Conservation (phyloP, 495 filamentous ascomycete species). For the Penicillium daleae region DNA sequence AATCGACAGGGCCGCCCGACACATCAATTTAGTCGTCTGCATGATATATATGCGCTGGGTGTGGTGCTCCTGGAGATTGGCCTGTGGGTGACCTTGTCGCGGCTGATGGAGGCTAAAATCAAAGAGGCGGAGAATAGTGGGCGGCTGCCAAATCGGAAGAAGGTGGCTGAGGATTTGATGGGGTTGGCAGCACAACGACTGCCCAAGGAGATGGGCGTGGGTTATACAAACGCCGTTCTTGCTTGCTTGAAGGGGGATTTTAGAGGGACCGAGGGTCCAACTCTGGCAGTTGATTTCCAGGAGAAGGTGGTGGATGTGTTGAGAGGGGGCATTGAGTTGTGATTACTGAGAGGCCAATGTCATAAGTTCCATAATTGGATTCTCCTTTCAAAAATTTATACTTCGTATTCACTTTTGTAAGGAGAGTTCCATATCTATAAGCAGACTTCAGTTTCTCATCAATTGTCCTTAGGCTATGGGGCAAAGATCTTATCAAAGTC, state of each 20-base stretch:
- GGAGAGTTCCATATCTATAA: too few relatives aligned
- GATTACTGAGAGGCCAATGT: too few relatives aligned
- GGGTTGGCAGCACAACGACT: constrained; percentile 9
- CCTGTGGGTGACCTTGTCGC: constrained; percentile 32
- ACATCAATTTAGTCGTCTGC: constrained; percentile 29
- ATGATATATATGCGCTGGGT: constrained; percentile 46
- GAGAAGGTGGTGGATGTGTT: constrained; percentile 25
- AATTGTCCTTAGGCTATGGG: neutral
- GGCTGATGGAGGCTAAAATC: constrained; percentile 20
- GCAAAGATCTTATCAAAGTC: constrained; percentile 2
- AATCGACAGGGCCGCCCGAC: constrained; percentile 27
- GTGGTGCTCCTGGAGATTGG: constrained; percentile 46
- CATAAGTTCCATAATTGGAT: too few relatives aligned
- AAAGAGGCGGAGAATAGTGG: constrained; percentile 20
- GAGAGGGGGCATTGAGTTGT: constrained; percentile 14
- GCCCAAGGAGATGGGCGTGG: constrained; percentile 25
- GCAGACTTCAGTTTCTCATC: neutral
- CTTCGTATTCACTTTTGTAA: too few relatives aligned
- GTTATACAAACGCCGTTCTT: constrained; percentile 22
- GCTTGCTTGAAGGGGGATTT: constrained; percentile 22
- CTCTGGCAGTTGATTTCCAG: constrained; percentile 23
- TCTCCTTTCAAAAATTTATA: too few relatives aligned
- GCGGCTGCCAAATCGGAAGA: constrained; percentile 17
- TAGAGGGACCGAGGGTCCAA: constrained; percentile 15
- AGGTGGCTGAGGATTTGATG: constrained; percentile 17